Evolutionary conservation across 2,329 filamentous ascomycete species (phyloP).

Genomic region (Aspergillus neoniger): DNA sequence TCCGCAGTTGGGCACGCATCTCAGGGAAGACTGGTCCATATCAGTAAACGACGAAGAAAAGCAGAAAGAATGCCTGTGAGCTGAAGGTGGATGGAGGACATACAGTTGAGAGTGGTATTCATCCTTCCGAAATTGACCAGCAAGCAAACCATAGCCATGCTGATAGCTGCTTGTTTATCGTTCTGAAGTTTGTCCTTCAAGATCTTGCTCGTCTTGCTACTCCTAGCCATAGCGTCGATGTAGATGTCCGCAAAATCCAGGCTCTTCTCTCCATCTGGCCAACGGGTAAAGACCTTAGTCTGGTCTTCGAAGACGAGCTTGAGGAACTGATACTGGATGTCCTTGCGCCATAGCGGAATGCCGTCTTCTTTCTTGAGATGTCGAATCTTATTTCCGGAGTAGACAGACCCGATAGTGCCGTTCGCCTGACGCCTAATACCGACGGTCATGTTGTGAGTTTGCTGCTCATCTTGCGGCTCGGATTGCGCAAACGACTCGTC

Average conservation of each 20-base stretch:
- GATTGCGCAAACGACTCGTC: slow-evolving; percentile 41
- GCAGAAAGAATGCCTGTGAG: neutral
- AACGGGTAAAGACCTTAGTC: slow-evolving; percentile 79
- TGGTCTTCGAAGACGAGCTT: slow-evolving; percentile 64
- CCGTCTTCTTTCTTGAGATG: slow-evolving; percentile 69
- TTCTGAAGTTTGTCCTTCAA: slow-evolving; percentile 93
- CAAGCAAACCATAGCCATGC: slow-evolving; percentile 99
- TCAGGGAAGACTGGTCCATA: slow-evolving; percentile 81
- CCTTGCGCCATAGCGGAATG: slow-evolving; percentile 66
- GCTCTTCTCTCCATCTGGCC: slow-evolving; percentile 77
- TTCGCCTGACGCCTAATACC: slow-evolving; percentile 63
- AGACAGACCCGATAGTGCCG: slow-evolving; percentile 66
- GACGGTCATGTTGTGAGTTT: slow-evolving; percentile 44
- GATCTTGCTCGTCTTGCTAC: slow-evolving; percentile 98
- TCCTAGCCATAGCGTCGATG: slow-evolving; percentile 97
- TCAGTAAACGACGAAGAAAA: slow-evolving; percentile 6
- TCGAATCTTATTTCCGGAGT: slow-evolving; percentile 67
- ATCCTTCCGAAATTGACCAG: slow-evolving; percentile 96
- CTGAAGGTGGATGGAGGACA: slow-evolving; percentile 33
- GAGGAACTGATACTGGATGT: slow-evolving; percentile 67
- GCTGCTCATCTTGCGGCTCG: slow-evolving; percentile 40
- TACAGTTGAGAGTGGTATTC: slow-evolving; percentile 98
- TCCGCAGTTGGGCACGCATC: slow-evolving; percentile 96
- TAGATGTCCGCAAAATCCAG: slow-evolving; percentile 89
- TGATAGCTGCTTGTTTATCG: slow-evolving; percentile 87